Base-by-base conservation (phyloP, 2,329 filamentous ascomycete species). In the Plectosphaerella cucumerina region DNA sequence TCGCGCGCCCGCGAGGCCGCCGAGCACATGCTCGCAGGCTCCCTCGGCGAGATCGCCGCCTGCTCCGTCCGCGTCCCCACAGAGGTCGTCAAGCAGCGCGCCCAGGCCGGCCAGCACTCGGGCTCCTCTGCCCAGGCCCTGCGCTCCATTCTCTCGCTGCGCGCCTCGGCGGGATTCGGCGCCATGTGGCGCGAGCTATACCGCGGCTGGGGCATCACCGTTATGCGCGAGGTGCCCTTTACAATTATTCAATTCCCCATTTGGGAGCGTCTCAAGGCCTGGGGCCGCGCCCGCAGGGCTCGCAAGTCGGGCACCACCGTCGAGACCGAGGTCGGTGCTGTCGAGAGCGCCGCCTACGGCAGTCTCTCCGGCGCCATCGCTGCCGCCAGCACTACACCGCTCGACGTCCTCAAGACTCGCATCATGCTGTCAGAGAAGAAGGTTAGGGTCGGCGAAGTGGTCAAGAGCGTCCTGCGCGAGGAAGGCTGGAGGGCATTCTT, bases 211-310 rank as follows among this genome's bases (percentile, higher is more conserved):
- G 82, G 84, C 17, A 91, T 97, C 60, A 99, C 94, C 2, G 86
- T 99, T 48, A 87, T 97, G 73, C 84, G 94, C 53, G 94, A 99
- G 75, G 92, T 99, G 54, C 94, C 94, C 4, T 99, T 99, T 64
- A 97, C 95, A 3, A 86, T 97, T 10, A 88, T 99, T 56, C 94
- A 99, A 70, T 99, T 99, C 67, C 94, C 94, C 44, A 79, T 99
- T 56, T 99, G 94, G 94, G 94, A 99, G 71, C 84, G 80, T 5
- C 81, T 97, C 78, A 97, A 97, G 78, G 76, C 77, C 41, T 89
- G 82, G 80, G 77, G 84, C 6, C 69, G 78, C 42, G 61, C 71
- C 39, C 67, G 74, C 45, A 55, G 50, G 47, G 37, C 37, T 46
- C 31, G 45, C 1, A 48, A 35, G 21, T 53, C 53, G 1, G 54